A percentile compares a stretch with the other conserved stretches of the same genome.
Evolutionary conservation across 1,284 basidiomycete species (phyloP).

Genomic region (Cutaneotrichosporon cavernicola): DNA sequence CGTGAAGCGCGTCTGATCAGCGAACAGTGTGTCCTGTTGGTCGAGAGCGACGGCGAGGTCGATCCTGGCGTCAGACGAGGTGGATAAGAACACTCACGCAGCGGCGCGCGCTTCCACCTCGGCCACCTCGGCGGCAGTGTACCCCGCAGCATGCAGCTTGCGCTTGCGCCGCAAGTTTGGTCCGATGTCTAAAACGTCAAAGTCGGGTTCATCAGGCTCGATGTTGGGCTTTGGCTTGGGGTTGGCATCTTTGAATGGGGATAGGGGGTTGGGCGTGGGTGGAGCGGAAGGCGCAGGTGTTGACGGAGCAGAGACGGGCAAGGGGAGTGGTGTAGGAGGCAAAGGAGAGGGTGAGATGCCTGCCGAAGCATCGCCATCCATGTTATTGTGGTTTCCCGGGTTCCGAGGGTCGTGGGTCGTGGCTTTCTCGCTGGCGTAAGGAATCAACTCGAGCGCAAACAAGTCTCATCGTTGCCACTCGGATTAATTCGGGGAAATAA

Average conservation of each 20-base stretch:
- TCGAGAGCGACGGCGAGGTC: slow-evolving; percentile 41
- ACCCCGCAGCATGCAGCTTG: slow-evolving; percentile 15
- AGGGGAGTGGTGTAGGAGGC: not conserved
- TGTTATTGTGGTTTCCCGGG: not conserved
- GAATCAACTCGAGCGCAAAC: not conserved
- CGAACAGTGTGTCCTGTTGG: slow-evolving; percentile 37
- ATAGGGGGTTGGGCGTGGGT: not conserved
- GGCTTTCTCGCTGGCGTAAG: not conserved
- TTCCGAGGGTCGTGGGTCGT: not conserved
- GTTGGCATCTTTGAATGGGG: not conserved
- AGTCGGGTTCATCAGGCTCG: not conserved
- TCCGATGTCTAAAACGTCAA: not conserved
- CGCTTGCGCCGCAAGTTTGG: slow-evolving; percentile 19
- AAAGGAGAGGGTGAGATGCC: not conserved
- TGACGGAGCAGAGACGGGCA: not conserved
- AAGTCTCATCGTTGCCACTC: not conserved
- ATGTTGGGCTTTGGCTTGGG: not conserved
- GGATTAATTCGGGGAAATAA: slow-evolving; percentile 9
- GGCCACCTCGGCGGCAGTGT: slow-evolving; percentile 14
- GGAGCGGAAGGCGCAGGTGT: not conserved
- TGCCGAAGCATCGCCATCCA: not conserved
- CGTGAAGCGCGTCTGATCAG: slow-evolving; percentile 31
- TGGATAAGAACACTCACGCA: slow-evolving; percentile 14
- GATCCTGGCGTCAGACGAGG: slow-evolving; percentile 28
- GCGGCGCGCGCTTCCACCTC: slow-evolving; percentile 19